Conservation (phyloP, 169 alveolate genomes). For the Condylostoma magnum region DNA sequence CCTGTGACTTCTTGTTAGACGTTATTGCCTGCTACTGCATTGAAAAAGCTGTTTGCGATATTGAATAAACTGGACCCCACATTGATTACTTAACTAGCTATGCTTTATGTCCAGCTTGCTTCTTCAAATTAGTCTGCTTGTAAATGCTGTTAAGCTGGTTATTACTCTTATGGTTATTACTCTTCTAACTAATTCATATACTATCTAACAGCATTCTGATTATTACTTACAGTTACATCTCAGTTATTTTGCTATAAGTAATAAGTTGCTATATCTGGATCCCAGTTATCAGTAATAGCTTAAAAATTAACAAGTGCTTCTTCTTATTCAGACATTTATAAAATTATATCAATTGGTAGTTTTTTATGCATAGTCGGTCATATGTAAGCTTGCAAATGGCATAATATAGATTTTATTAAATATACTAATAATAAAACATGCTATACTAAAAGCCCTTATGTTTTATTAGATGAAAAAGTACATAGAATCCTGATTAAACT, state of each 20-base stretch:
- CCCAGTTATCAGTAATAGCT: constrained; percentile 19
- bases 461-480: no score
- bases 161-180: background rate
- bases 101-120: background rate
- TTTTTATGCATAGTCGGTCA: no score
- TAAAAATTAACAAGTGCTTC: constrained; percentile 8
- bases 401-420: no score
- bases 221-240: background rate
- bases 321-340: constrained; percentile 17
- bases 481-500: no score
- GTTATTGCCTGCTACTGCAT: no score
- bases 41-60: background rate
- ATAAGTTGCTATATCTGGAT: background rate
- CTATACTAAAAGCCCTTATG: no score
- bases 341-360: no score
- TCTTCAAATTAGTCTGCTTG: background rate
- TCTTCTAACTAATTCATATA: background rate
- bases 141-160: background rate
- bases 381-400: no score
- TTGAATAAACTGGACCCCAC: background rate
- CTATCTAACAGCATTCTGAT: background rate
- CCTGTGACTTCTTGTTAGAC: background rate
- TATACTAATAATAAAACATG: no score
- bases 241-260: background rate
- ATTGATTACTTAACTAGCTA: background rate